Evolutionary conservation across 305 asterid genomes (phyloP), one percentile per base, ranked within the genome.

Genomic region (Ilex paraguariensis): DNA sequence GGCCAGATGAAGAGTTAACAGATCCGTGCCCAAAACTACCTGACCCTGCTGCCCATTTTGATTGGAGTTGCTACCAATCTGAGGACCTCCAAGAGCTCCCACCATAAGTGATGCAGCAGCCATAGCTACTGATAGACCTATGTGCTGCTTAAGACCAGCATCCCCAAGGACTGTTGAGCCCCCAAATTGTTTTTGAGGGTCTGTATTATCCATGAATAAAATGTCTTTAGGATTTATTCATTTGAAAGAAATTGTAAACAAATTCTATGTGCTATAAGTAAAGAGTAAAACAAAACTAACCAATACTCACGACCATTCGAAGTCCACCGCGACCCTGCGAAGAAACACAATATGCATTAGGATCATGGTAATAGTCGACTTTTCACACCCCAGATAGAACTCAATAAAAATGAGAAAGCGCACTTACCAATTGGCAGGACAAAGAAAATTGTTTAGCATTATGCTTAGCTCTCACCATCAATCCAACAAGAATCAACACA

Each of bases 301-400:
- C 95, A 75, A 56, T 77, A 81, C 73, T 82, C 11, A 87, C 31
- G 53, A 73, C 79, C 82, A 83, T 75, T 54, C 96, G 95, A 60
- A 95, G 92, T 59, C 92, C 92, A 45, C 95, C 98, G 17, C 95
- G 84, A 31, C 90, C 96, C 98, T 91, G 90, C 81, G 73, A 71
- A 76, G 72, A 70, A 73, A 64, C 64, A 46, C 7, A 59, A 60
- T 14, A 1, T 52, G 31, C 10, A 16, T n/a, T n/a, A 52, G 0
- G 56, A 14, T 7, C 10, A 52, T 11, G 54, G 28, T 21, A 21
- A 21, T 21, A 36, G 0, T 36, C 9, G 42, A 36, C 42, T 36
- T 36, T 36, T 36, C 42, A 36, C 6, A 36, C 6, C 42, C 42
- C 42, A 36, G 9, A 36, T 8, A 36, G 1, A 36, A 0, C 42